Evolutionary conservation across 1,139 yeast species (phyloP), one percentile per base, ranked within the genome.

Genomic region (Suzukiozyma palmioleophila): DNA sequence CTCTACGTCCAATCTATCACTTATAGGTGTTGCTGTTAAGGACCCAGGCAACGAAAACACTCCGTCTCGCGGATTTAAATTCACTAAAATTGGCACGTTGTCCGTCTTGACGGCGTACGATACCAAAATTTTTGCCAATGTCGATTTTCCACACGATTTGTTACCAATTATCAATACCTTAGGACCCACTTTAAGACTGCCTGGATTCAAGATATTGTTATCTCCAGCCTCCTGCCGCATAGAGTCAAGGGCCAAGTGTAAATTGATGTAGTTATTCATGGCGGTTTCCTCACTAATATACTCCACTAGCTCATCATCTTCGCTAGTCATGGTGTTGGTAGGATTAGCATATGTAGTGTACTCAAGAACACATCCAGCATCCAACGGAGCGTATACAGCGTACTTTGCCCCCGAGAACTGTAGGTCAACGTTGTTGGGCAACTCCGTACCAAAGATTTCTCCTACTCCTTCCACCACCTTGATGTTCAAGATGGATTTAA

Each of bases 361-460:
- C 43, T 70, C 70, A 9, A 83, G 39, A 25, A 59, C 64, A 42
- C 80, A 73, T 8, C 84, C 85, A 26, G 56, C 59, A 4, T 56
- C 68, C 60, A 69, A 77, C 66, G 52, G 97, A 63, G 68, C 75
- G 73, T 42, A 92, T 45, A 49, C 79, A 71, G 52, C 79, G 62
- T 56, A 80, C 74, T 61, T 82, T 55, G 43, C 75, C 21, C 66
- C 92, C 73, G 54, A 69, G 55, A 66, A 82, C 73, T 40, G 72
- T 50, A 85, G 74, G 18, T 81, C 85, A 1, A 76, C 73, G 44
- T 85, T 88, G 27, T 72, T 66, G 2, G 97, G 87, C 26, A 92
- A 72, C 56, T 92, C 98, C 2, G 97, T 88, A 18, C 98, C 98
- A 62, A 85, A 88, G 14, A 90, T 75, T 61, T 92, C 98, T 2